phyloP scores from a whole-genome alignment of 768 basidiomycete genomes.

The Cystofilobasidium macerans region DNA sequence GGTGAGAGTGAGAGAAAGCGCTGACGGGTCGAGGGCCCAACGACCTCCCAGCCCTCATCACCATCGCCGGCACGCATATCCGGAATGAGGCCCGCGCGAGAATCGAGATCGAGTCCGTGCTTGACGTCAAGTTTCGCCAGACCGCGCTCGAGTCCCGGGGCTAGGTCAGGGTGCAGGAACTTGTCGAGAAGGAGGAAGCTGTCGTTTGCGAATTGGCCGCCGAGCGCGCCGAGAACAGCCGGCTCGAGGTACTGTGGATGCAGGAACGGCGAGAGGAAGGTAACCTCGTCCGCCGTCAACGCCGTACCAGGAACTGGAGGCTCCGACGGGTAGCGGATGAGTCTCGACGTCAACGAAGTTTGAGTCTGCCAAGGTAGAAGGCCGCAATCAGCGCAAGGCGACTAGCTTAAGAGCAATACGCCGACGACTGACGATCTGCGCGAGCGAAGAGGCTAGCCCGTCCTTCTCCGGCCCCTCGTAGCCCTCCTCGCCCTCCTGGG shows the following conservation, averaged over 20 bases:
- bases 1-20: conserved; percentile 63
- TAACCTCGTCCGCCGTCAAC: conserved; percentile 51
- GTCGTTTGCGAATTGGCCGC: conserved; percentile 68
- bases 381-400: too few species aligned
- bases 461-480: conserved; percentile 48
- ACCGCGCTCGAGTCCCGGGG: conserved; percentile 53
- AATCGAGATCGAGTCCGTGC: conserved; percentile 44
- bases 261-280: conserved; percentile 71
- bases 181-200: conserved; percentile 80
- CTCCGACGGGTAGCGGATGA: conserved; percentile 39
- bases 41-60: conserved; percentile 51
- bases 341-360: conserved; percentile 37
- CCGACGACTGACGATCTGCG: conserved; percentile 66
- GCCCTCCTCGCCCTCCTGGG: conserved; percentile 81
- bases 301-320: conserved; percentile 43
- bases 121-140: conserved; percentile 53
- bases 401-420: too few species aligned
- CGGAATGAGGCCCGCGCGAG: conserved; percentile 7
- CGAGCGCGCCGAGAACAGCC: conserved; percentile 66
- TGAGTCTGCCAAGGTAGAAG: conserved; percentile 26
- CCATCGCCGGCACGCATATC: conserved; percentile 44
- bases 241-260: conserved; percentile 82
- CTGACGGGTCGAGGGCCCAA: conserved; percentile 88
- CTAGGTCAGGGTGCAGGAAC: conserved; percentile 64
- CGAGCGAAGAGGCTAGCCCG: conserved; percentile 58